These are phyloP conservation scores for Rhizopus microsporus DNA, from an alignment of 371 early-diverging fungal species.

Conservation along the genomic window DNA sequence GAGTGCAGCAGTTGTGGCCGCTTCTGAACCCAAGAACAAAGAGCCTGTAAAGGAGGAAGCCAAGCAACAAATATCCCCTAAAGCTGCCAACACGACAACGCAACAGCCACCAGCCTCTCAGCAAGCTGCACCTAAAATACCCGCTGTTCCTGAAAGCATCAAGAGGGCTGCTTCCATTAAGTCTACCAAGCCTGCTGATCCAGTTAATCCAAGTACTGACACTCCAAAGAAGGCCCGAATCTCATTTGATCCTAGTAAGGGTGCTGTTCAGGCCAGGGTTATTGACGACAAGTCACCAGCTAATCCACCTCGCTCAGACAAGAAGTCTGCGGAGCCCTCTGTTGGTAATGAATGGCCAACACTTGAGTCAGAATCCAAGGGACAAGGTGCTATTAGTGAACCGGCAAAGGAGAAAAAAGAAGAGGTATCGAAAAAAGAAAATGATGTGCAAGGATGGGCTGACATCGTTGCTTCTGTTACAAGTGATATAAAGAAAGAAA, in stretches of 20 bases:
- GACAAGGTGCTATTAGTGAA: neutral
- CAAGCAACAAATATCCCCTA: neutral
- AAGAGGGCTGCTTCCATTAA: neutral
- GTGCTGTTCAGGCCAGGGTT: too few species aligned
- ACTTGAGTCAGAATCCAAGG: neutral
- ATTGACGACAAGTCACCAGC: too few species aligned
- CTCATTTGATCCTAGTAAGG: too few species aligned
- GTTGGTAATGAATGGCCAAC: too few species aligned
- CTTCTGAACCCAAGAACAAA: neutral
- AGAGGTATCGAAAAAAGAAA: neutral
- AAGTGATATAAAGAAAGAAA: neutral
- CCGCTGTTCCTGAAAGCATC: slow-evolving; percentile 2
- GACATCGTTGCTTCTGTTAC: neutral
- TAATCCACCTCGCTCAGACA: too few species aligned
- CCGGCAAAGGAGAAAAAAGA: neutral
- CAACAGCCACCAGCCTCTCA: too few species aligned
- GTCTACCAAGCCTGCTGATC: neutral
- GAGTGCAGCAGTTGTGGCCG: neutral
- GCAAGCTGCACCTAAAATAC: neutral
- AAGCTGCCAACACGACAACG: neutral
- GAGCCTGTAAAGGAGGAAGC: neutral
- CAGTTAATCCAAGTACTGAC: neutral
- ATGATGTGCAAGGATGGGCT: neutral
- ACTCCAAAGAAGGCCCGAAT: neutral
- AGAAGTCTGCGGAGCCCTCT: too few species aligned